phyloP scores from a whole-genome alignment of 2,329 filamentous ascomycete genomes.

The Penicillium sp. region DNA sequence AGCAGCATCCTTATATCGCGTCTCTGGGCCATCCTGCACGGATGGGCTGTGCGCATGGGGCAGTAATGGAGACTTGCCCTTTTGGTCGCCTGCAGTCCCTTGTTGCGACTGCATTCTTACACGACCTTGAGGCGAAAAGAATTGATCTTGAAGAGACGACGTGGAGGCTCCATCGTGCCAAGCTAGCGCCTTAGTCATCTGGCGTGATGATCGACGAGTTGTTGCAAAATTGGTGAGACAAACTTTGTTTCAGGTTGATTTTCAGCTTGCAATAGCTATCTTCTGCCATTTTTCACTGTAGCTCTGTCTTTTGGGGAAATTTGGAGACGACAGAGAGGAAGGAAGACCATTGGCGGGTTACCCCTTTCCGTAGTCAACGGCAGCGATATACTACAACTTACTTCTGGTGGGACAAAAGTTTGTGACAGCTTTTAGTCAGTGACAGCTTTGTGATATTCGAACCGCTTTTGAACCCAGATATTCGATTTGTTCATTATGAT shows the following conservation, averaged over 20 bases:
- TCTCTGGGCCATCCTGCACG: background rate
- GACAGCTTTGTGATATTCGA: no score
- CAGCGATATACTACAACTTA: no score
- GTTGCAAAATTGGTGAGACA: background rate
- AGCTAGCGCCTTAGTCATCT: slow-evolving; percentile 5
- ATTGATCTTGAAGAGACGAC: background rate
- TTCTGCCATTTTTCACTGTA: background rate
- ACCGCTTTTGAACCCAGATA: no score
- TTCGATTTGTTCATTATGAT: no score
- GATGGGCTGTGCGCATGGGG: background rate
- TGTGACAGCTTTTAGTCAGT: no score
- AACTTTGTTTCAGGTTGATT: slow-evolving; percentile 1
- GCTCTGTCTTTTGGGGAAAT: background rate
- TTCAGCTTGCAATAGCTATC: background rate
- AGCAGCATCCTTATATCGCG: slow-evolving; percentile 19
- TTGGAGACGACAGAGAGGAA: no score
- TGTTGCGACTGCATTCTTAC: slow-evolving; percentile 12
- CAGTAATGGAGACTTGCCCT: background rate
- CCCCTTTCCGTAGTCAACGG: no score
- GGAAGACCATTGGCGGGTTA: no score
- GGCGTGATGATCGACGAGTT: slow-evolving; percentile 3
- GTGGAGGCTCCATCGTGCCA: background rate
- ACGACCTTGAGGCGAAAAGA: slow-evolving; percentile 1
- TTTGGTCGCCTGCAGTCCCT: slow-evolving; percentile 1
- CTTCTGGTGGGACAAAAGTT: no score